A percentile compares a stretch with the other conserved stretches of the same genome.
Conservation (phyloP, 805 yeast genomes). For the Starmerella tilneyi region DNA sequence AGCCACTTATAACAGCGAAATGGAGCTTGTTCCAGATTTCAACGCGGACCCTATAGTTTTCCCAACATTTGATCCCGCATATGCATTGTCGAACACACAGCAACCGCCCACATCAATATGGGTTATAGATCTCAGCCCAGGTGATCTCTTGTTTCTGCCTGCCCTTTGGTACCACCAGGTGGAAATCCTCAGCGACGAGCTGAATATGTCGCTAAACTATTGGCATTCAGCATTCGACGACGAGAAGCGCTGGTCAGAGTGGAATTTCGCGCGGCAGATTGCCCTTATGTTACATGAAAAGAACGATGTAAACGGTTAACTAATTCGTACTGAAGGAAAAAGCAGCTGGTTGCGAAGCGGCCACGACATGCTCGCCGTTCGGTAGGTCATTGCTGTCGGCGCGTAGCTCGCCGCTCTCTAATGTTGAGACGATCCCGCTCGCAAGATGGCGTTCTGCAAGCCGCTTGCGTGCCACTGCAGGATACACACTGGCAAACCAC, state of each 20-base stretch:
- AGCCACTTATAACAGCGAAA: constrained; percentile 27
- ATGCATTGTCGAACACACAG: constrained; percentile 11
- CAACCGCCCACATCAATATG: constrained; percentile 20
- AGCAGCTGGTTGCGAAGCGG: constrained; percentile 27
- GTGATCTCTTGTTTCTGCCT: constrained; percentile 34
- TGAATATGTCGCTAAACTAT: constrained; percentile 29
- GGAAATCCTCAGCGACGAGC: constrained; percentile 21
- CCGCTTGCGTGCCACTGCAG: constrained; percentile 41
- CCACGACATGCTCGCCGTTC: constrained; percentile 44
- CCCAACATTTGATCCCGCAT: constrained; percentile 31
- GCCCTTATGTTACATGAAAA: not conserved
- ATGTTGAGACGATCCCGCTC: constrained; percentile 32
- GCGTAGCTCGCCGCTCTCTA: constrained; percentile 32
- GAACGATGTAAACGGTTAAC: not conserved
- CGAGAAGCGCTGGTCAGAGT: constrained; percentile 27
- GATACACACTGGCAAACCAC: constrained; percentile 42
- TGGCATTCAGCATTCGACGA: constrained; percentile 29
- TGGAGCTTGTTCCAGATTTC: constrained; percentile 19
- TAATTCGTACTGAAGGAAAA: constrained; percentile 1
- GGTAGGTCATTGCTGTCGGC: constrained; percentile 44
- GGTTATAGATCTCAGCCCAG: constrained; percentile 30
- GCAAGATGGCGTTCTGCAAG: constrained; percentile 53
- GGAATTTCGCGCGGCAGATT: constrained; percentile 28
- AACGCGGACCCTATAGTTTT: constrained; percentile 24
- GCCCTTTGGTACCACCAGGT: constrained; percentile 37